Evolutionary conservation across 2,329 filamentous ascomycete genomes (phyloP), one percentile per base, ranked within the genome.

Genomic region (Macroventuria anomochaeta): DNA sequence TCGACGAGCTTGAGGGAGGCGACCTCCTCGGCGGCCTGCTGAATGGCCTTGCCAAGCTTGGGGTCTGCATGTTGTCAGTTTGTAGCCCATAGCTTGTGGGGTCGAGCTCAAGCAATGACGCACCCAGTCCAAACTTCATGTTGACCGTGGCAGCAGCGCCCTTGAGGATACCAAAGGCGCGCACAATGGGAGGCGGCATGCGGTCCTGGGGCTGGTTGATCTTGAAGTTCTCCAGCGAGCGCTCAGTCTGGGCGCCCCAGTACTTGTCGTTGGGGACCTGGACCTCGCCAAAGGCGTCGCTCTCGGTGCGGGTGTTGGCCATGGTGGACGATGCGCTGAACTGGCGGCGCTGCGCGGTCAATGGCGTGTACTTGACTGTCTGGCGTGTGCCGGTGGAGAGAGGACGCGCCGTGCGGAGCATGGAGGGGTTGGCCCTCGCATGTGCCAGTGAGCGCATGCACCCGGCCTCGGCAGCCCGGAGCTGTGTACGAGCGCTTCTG

Each of bases 121-220:
- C 88, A 88, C 90, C 81, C 59, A 99, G 88, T 65, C 95, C 95
- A 78, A 85, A 97, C 76, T 87, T 87, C 86, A 96, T 92, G 81
- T 99, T 99, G 61, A 97, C 95, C 7, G 88, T 91, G 40, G 95
- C 95, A 37, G 95, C 95, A 52, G 95, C 95, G 62, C 93, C 93
- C 85, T 99, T 99, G 63, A 99, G 84, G 70, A 97, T 96, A 74
- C 95, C 95, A 76, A 99, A 97, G 6, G 95, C 95, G 78, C 87
- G 88, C 71, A 97, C 83, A 67, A 99, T 89, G 38, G 93, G 90
- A 62, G 91, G 88, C 41, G 95, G 95, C 93, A 97, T 97, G 76
- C 95, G 92, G 76, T 99, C 95, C 80, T 96, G 91, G 57, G 95
- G 95, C 83, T 97, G 95, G 81, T 97, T 97, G 86, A 99, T 97